Evolutionary conservation across 495 filamentous ascomycete genomes (phyloP).

Genomic region (Antarctomyces pellizariae): DNA sequence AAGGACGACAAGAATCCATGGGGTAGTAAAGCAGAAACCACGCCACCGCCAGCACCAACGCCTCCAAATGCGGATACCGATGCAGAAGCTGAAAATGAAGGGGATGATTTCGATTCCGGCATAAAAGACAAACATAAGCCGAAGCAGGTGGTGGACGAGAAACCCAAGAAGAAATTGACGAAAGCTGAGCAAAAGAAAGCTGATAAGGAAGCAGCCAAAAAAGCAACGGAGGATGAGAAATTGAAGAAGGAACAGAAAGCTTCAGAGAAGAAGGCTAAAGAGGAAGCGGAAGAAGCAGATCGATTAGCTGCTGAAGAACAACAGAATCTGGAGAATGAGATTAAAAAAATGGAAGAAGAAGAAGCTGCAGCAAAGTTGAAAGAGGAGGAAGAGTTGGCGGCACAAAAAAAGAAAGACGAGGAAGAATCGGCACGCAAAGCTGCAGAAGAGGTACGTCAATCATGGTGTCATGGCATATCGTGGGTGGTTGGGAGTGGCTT

Average conservation of each 20-base stretch:
- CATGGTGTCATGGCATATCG: no score
- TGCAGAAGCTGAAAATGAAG: constrained; percentile 1
- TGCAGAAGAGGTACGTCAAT: no score
- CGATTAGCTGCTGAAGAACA: constrained; percentile 6
- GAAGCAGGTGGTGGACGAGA: constrained; percentile 4
- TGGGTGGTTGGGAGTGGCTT: no score
- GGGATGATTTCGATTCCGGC: constrained; percentile 8
- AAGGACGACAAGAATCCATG: constrained; percentile 4
- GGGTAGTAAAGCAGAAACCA: constrained; percentile 1
- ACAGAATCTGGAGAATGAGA: constrained; percentile 17
- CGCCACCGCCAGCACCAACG: constrained; percentile 17
- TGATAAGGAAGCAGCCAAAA: constrained; percentile 8
- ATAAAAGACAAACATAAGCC: constrained; percentile 7
- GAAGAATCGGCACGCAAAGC: no score
- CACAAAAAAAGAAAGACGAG: no score
- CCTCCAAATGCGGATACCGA: constrained; percentile 15
- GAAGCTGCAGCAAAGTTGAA: constrained; percentile 2
- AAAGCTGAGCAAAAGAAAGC: constrained; percentile 3
- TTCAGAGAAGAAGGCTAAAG: constrained; percentile 4
- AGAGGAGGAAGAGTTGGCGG: background rate
- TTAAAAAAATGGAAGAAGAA: constrained; percentile 9
- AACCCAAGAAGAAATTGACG: constrained; percentile 2
- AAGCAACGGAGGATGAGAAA: constrained; percentile 7
- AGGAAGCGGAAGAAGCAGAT: constrained; percentile 13
- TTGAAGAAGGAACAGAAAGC: constrained; percentile 6